Conservation (phyloP, 2,329 filamentous ascomycete genomes). For the Penicillium freii region DNA sequence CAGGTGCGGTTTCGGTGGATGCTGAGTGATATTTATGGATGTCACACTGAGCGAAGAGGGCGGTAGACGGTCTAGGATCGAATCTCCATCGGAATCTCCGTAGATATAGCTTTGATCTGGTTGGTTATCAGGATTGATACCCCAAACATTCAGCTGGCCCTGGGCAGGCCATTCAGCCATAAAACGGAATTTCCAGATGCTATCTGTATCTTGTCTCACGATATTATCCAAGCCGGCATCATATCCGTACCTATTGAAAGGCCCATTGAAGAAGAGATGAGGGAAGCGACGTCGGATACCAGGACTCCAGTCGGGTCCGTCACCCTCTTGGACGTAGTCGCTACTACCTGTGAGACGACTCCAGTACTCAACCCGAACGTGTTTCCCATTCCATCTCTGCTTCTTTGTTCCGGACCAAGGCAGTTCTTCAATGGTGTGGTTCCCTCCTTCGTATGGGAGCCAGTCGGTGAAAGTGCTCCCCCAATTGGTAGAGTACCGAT, state of each 20-base stretch:
- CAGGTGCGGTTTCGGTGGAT: conserved; percentile 55
- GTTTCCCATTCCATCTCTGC: conserved; percentile 61
- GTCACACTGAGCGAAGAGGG: conserved; percentile 57
- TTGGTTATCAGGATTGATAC: conserved; percentile 61
- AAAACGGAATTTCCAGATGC: conserved; percentile 59
- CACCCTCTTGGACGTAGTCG: conserved; percentile 60
- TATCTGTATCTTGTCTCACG: conserved; percentile 51
- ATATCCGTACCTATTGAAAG: conserved; percentile 63
- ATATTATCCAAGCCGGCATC: conserved; percentile 58
- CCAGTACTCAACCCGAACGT: conserved; percentile 64
- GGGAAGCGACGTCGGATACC: conserved; percentile 53
- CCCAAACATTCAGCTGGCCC: conserved; percentile 65
- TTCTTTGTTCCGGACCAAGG: conserved; percentile 58
- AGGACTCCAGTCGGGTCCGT: conserved; percentile 43
- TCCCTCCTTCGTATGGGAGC: conserved; percentile 55
- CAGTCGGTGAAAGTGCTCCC: conserved; percentile 60
- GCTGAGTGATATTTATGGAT: conserved; percentile 59
- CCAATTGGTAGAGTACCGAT: conserved; percentile 63
- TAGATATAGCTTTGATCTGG: conserved; percentile 60
- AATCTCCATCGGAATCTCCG: conserved; percentile 62
- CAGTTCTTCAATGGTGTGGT: conserved; percentile 49
- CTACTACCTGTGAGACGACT: conserved; percentile 59
- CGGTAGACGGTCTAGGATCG: conserved; percentile 60
- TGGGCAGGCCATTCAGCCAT: conserved; percentile 63
- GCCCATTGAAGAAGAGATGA: conserved; percentile 62